These are phyloP conservation scores for Carallia brachiata DNA, from an alignment of 345 rosid species.

Conservation along the genomic window DNA sequence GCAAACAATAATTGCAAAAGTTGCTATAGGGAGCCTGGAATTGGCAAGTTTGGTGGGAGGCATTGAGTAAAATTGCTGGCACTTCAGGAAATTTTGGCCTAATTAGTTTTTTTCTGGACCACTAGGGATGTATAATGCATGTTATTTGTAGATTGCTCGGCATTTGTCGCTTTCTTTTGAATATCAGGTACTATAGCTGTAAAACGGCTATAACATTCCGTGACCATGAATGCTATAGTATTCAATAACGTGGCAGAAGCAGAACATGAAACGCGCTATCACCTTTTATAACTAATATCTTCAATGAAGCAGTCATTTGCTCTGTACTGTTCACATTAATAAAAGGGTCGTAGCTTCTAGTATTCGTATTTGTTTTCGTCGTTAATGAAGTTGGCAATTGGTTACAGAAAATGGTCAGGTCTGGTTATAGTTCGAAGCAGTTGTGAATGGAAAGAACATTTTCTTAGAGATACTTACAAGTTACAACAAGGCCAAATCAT, in stretches of 20 bases:
- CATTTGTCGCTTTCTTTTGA: constrained; percentile 16
- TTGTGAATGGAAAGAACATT: neutral
- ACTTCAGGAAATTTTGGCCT: neutral
- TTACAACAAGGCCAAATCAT: constrained; percentile 17
- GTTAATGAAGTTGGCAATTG: constrained; percentile 8
- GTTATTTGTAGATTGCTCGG: neutral
- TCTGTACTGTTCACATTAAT: neutral
- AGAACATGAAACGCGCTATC: constrained; percentile 7
- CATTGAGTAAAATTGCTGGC: constrained; percentile 12
- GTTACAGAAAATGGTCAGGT: neutral
- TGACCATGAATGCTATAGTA: neutral
- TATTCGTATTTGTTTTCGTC: constrained; percentile 5
- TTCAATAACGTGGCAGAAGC: constrained; percentile 1
- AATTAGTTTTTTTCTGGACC: constrained; percentile 19
- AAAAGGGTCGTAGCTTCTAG: too few species aligned
- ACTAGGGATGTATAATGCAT: constrained; percentile 3
- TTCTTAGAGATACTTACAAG: constrained; percentile 17
- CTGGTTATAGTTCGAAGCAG: constrained; percentile 4
- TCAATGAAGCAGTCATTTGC: neutral
- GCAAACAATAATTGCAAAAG: neutral
- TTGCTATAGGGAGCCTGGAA: neutral
- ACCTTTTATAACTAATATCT: constrained; percentile 7
- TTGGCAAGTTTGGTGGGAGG: neutral
- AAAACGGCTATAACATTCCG: neutral
- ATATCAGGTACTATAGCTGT: constrained; percentile 2